These are phyloP conservation scores for Sporothrix brasiliensis DNA, from an alignment of 2,329 filamentous ascomycete genomes.

Conservation along the genomic window DNA sequence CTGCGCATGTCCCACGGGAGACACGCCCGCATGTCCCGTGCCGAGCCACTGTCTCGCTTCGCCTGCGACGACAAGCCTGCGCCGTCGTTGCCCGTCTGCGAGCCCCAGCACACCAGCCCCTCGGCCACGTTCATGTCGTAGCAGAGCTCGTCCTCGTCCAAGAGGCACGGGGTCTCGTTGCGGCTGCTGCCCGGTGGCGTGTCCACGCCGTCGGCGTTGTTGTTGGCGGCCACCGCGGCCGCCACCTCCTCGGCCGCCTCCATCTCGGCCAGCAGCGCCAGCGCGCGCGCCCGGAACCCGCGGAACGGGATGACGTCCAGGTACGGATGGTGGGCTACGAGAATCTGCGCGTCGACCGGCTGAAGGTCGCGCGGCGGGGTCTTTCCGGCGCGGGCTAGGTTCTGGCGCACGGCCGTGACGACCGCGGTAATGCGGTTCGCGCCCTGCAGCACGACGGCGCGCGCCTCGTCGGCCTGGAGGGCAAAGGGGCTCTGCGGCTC, in stretches of 20 bases:
- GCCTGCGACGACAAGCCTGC: constrained; percentile 28
- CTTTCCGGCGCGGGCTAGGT: constrained; percentile 34
- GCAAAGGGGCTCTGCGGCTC: constrained; percentile 43
- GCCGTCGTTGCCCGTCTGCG: constrained; percentile 37
- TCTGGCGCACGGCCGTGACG: constrained; percentile 36
- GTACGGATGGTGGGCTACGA: constrained; percentile 44
- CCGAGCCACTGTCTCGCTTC: constrained; percentile 31
- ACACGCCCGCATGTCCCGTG: constrained; percentile 42
- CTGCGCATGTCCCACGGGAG: constrained; percentile 51
- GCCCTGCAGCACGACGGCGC: constrained; percentile 37
- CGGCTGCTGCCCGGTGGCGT: neutral
- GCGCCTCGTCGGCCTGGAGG: constrained; percentile 38
- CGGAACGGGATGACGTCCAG: constrained; percentile 45
- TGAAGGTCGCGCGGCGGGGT: constrained; percentile 41
- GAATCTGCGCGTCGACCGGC: constrained; percentile 42
- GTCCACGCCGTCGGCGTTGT: constrained; percentile 1
- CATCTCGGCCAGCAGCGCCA: constrained; percentile 37
- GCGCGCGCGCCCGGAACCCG: constrained; percentile 41
- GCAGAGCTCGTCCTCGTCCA: constrained; percentile 46
- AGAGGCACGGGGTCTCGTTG: constrained; percentile 27
- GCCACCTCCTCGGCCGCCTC: constrained; percentile 30
- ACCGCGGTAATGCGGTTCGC: constrained; percentile 37
- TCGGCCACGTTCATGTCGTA: constrained; percentile 43
- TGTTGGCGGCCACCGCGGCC: neutral
- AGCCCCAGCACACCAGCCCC: constrained; percentile 47